Percentiles rank a stretch among this genome's conserved stretches.
Conservation (phyloP, 345 rosid genomes). For the Mangifera indica region DNA sequence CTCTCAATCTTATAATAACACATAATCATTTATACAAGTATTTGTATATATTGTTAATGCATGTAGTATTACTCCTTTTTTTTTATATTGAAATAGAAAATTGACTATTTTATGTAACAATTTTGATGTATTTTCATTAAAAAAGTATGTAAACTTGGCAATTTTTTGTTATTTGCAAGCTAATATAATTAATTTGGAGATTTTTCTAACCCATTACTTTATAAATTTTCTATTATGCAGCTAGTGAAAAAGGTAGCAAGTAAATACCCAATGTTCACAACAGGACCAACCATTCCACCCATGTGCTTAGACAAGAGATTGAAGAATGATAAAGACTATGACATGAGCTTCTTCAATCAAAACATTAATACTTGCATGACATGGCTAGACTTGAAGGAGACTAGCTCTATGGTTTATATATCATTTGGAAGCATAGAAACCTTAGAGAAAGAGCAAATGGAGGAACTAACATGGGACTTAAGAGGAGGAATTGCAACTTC, state of each 20-base stretch:
- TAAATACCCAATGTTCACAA: conserved; percentile 18
- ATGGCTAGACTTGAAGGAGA: conserved; percentile 44
- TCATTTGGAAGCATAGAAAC: conserved; percentile 60
- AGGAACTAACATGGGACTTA: conserved; percentile 45
- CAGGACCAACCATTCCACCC: conserved; percentile 43
- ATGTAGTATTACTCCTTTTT: too few species aligned
- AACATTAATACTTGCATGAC: conserved; percentile 29
- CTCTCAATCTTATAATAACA: too few species aligned
- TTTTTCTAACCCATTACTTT: conserved; percentile 27
- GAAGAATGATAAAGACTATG: conserved; percentile 32
- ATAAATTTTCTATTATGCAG: conserved; percentile 36
- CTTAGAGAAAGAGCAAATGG: conserved; percentile 46
- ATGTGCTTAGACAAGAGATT: conserved; percentile 31
- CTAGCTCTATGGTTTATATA: conserved; percentile 45
- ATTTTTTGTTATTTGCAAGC: too few species aligned
- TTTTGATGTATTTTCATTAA: too few species aligned
- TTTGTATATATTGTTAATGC: too few species aligned
- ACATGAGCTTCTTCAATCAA: conserved; percentile 32
- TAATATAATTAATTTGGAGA: neutral
- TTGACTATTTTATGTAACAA: too few species aligned
- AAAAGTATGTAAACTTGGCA: too few species aligned
- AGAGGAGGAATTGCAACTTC: conserved; percentile 27
- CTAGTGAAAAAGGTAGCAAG: conserved; percentile 28
- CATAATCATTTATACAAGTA: too few species aligned
- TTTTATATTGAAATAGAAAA: too few species aligned